Conservation (phyloP, 176 grass and related monocot genomes). For the Pharus latifolius region DNA sequence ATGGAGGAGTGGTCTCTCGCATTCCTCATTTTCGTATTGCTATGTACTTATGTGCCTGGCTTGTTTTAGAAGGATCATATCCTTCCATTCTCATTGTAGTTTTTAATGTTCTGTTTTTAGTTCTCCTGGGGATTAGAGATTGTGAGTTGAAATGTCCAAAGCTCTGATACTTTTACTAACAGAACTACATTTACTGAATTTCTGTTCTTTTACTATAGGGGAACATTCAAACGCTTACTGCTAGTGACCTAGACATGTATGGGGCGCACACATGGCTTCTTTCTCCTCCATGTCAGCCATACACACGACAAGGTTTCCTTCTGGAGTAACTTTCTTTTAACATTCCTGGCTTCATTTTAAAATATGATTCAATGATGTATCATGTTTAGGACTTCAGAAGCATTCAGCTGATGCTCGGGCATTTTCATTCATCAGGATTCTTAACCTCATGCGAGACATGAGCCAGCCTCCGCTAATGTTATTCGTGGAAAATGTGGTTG, state of each 20-base stretch:
- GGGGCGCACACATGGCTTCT: constrained; percentile 81
- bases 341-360: neutral
- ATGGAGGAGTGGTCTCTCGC: neutral
- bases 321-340: neutral
- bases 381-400: constrained; percentile 74
- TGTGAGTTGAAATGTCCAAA: neutral
- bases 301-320: constrained; percentile 81
- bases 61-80: neutral
- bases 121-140: too few relatives aligned
- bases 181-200: neutral
- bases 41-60: neutral
- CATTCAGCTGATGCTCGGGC: constrained; percentile 93
- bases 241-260: constrained; percentile 77
- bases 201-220: constrained; percentile 38
- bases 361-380: constrained; percentile 21
- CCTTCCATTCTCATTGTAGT: neutral
- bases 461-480: constrained; percentile 61
- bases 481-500: constrained; percentile 94
- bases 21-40: neutral
- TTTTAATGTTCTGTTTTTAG: neutral
- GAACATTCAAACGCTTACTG: constrained; percentile 78
- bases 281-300: constrained; percentile 97
- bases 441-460: constrained; percentile 75
- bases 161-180: neutral
- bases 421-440: constrained; percentile 91